These are phyloP conservation scores for Plantago elongata DNA, from an alignment of 257 asterid genomes.

Conservation along the genomic window DNA sequence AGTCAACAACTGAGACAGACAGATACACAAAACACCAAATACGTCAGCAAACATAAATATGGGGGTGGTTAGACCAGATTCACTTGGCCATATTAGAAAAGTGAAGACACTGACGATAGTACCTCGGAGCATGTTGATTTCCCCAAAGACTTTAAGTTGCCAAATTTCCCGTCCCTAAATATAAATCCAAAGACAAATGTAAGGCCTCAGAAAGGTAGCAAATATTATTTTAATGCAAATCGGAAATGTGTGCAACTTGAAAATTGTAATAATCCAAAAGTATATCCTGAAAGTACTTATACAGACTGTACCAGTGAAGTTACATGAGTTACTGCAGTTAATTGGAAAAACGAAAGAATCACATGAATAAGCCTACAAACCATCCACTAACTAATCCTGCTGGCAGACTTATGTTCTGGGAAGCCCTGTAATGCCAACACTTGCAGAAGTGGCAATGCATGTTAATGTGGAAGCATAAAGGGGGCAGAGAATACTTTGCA, in stretches of 20 bases:
- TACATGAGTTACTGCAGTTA: too few species aligned
- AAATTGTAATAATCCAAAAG: not conserved
- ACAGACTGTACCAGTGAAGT: too few species aligned
- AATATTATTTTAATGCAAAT: not conserved
- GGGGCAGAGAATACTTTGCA: too few species aligned
- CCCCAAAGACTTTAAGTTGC: slow-evolving; percentile 32
- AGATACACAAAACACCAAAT: too few species aligned
- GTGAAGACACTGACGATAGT: not conserved
- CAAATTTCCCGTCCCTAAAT: slow-evolving; percentile 29
- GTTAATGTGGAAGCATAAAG: slow-evolving; percentile 8
- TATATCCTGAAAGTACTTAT: too few species aligned
- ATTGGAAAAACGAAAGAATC: too few species aligned
- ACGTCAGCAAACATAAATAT: too few species aligned
- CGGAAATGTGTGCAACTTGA: not conserved
- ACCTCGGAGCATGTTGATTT: slow-evolving; percentile 22
- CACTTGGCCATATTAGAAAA: too few species aligned
- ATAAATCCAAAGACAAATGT: not conserved
- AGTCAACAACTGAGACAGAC: not conserved
- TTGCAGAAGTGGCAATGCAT: slow-evolving; percentile 5
- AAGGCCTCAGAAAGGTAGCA: not conserved
- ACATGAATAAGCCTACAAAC: too few species aligned
- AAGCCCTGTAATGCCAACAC: not conserved
- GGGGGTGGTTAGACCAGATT: too few species aligned
- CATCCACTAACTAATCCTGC: too few species aligned
- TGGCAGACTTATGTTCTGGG: not conserved